Conservation (phyloP, 352 stramenopile species). For the Pythium diclinum region DNA sequence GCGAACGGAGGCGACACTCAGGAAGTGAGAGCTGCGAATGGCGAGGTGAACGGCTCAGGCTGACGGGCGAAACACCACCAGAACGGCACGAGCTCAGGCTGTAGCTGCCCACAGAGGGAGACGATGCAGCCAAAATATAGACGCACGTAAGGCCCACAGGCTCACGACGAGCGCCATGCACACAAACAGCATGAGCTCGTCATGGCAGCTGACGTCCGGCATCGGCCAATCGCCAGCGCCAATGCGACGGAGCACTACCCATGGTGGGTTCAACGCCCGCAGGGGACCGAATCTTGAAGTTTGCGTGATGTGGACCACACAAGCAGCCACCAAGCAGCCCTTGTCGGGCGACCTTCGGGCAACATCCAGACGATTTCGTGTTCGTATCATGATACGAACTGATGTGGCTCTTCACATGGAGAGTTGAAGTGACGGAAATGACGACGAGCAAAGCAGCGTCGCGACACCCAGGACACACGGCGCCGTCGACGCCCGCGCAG, state of each 20-base stretch:
- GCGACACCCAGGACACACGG: not conserved
- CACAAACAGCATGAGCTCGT: not conserved
- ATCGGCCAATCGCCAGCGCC: not conserved
- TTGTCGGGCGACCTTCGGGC: conserved; percentile 18
- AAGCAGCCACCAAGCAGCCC: not conserved
- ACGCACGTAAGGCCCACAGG: not conserved
- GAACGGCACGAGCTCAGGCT: not conserved
- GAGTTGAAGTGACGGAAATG: not conserved
- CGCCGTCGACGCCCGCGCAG: not conserved
- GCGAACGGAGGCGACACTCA: not conserved
- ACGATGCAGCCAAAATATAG: not conserved
- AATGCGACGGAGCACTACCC: conserved; percentile 23
- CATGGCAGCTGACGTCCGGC: not conserved
- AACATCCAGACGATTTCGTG: conserved; percentile 9
- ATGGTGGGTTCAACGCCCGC: conserved; percentile 16
- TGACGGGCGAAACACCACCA: not conserved
- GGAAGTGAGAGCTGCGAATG: not conserved
- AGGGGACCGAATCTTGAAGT: conserved; percentile 27
- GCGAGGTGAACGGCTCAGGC: not conserved
- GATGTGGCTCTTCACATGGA: not conserved
- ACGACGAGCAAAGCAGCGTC: not conserved
- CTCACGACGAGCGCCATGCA: not conserved
- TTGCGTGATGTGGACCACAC: conserved; percentile 19
- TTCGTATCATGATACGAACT: conserved; percentile 15
- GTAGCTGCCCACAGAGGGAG: not conserved